A percentile compares a stretch with the other conserved stretches of the same genome.
Conservation (phyloP, 2,329 filamentous ascomycete species). For the Fusarium dlaminii region DNA sequence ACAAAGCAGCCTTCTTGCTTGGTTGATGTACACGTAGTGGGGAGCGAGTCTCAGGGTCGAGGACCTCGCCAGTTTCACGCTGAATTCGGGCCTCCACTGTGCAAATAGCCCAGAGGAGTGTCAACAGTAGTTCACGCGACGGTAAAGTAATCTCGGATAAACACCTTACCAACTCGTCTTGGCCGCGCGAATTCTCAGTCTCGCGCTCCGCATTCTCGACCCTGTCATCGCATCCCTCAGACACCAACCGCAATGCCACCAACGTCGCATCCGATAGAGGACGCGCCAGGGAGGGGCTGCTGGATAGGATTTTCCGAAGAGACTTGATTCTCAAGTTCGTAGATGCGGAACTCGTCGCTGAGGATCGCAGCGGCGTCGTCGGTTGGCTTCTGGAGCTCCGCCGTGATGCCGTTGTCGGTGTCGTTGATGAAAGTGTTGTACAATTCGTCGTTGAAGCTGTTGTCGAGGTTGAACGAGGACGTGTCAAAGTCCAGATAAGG, state of each 20-base stretch:
- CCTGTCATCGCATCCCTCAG: conserved; percentile 63
- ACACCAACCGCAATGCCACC: conserved; percentile 76
- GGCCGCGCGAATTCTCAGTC: conserved; percentile 50
- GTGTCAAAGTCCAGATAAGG: conserved; percentile 73
- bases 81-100: conserved; percentile 53
- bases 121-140: conserved; percentile 59
- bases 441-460: conserved; percentile 59
- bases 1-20: conserved; percentile 38
- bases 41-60: conserved; percentile 40
- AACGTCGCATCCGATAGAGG: conserved; percentile 78
- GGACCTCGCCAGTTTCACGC: conserved; percentile 31
- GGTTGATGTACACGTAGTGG: conserved; percentile 29
- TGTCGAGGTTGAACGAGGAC: conserved; percentile 59
- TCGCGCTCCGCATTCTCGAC: conserved; percentile 51
- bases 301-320: conserved; percentile 73
- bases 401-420: conserved; percentile 56
- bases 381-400: conserved; percentile 60
- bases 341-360: conserved; percentile 61
- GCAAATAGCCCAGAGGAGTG: conserved; percentile 58
- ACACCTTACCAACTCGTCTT: conserved; percentile 50
- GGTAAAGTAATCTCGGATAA: conserved; percentile 52
- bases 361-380: conserved; percentile 63
- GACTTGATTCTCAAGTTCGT: conserved; percentile 68
- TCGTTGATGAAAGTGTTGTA: conserved; percentile 66
- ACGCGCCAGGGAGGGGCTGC: conserved; percentile 80